Evolutionary conservation across 2,329 filamentous ascomycete genomes (phyloP).

Genomic region (Didymella exigua): DNA sequence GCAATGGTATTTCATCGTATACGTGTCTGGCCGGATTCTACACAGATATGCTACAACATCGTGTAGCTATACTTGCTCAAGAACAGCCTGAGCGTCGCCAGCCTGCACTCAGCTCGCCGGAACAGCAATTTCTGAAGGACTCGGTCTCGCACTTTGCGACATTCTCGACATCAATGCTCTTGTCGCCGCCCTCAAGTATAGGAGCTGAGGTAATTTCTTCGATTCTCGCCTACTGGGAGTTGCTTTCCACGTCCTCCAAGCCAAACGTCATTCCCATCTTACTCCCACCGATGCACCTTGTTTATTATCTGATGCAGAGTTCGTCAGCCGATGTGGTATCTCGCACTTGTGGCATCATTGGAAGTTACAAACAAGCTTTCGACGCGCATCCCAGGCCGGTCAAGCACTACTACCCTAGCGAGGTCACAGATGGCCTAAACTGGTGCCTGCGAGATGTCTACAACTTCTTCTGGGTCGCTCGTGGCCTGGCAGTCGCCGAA

Average conservation of each 20-base stretch:
- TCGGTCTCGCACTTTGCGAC: conserved; percentile 40
- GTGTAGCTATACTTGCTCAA: conserved; percentile 47
- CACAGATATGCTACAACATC: conserved; percentile 66
- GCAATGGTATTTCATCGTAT: conserved; percentile 56
- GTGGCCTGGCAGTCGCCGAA: conserved; percentile 70
- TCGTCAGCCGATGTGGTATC: conserved; percentile 68
- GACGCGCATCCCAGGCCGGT: conserved; percentile 62
- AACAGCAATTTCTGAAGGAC: conserved; percentile 42
- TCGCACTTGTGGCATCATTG: conserved; percentile 71
- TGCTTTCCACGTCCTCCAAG: conserved; percentile 53
- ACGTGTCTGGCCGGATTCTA: conserved; percentile 70
- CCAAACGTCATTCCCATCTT: conserved; percentile 62
- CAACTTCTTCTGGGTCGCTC: conserved; percentile 79
- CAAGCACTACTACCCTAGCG: conserved; percentile 41
- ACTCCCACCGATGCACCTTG: conserved; percentile 68
- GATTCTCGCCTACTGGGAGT: conserved; percentile 71
- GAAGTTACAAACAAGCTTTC: conserved; percentile 75
- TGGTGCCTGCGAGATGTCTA: conserved; percentile 86
- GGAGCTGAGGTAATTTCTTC: conserved; percentile 55
- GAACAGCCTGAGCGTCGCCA: conserved; percentile 14
- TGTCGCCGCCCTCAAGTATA: conserved; percentile 29
- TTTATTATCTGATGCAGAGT: conserved; percentile 74
- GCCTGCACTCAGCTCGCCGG: conserved; percentile 48
- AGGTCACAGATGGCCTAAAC: conserved; percentile 68
- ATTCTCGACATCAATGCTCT: conserved; percentile 38